phyloP scores from a whole-genome alignment of 2,329 filamentous ascomycete genomes.

The Aspergillus candidus region DNA sequence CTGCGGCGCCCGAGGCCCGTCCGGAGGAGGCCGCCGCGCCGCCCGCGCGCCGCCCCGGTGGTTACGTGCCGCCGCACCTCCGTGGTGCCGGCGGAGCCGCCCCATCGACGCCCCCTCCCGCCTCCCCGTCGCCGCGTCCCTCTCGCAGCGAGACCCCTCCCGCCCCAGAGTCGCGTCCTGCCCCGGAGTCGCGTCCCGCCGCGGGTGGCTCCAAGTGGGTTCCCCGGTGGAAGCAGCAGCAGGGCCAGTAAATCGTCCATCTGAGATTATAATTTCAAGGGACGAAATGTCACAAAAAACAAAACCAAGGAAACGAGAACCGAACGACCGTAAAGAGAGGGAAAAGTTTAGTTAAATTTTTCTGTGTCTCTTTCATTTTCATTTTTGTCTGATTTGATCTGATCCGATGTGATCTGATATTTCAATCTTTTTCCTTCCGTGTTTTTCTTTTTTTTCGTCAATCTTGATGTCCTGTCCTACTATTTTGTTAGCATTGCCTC shows the following conservation, averaged over 20 bases:
- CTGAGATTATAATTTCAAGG: not conserved
- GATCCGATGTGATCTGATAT: too few relatives aligned
- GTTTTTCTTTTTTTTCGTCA: too few relatives aligned
- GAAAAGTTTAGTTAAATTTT: too few relatives aligned
- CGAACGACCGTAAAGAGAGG: too few relatives aligned
- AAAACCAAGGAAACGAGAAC: too few relatives aligned
- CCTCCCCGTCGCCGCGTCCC: constrained; percentile 20
- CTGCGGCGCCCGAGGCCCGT: constrained; percentile 16
- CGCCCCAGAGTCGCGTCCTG: constrained; percentile 17
- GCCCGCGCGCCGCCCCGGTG: constrained; percentile 26
- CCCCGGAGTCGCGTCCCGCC: constrained; percentile 23
- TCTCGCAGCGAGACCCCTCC: constrained; percentile 16
- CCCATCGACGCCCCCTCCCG: constrained; percentile 25
- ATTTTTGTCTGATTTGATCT: too few relatives aligned
- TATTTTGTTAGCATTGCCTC: too few relatives aligned
- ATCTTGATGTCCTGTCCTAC: too few relatives aligned
- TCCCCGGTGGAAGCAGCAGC: constrained; percentile 34
- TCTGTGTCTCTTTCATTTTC: too few relatives aligned
- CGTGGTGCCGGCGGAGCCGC: constrained; percentile 28
- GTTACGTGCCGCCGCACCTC: constrained; percentile 38
- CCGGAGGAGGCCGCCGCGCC: constrained; percentile 23
- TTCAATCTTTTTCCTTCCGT: too few relatives aligned
- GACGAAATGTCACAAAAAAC: too few relatives aligned
- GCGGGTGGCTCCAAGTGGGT: constrained; percentile 28
- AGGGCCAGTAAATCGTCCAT: constrained; percentile 23